Conservation (phyloP, 2,329 filamentous ascomycete genomes). For the Cryphonectria nitschkei region DNA sequence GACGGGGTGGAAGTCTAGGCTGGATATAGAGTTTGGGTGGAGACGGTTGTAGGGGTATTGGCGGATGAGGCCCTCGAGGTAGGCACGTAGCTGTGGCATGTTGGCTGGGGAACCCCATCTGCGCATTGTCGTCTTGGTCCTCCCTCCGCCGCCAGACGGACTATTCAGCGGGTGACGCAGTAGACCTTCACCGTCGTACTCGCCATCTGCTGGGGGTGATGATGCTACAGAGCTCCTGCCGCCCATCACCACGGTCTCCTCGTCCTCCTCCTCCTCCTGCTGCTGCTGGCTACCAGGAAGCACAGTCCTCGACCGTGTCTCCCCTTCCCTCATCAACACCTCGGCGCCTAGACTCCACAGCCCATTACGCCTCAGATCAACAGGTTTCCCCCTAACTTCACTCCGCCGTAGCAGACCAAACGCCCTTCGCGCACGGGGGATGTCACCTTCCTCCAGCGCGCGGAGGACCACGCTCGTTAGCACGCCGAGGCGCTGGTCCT, state of each 20-base stretch:
- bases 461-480: conserved; percentile 73
- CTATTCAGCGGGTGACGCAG: background rate
- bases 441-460: conserved; percentile 72
- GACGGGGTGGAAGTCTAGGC: conserved; percentile 79
- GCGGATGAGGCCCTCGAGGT: conserved; percentile 78
- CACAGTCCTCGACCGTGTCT: conserved; percentile 32
- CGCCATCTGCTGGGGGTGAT: background rate
- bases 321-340: conserved; percentile 69
- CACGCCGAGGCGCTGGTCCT: conserved; percentile 62
- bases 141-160: conserved; percentile 24
- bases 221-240: background rate
- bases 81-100: conserved; percentile 53
- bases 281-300: background rate
- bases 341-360: conserved; percentile 87
- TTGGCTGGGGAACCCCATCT: conserved; percentile 52
- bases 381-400: conserved; percentile 51
- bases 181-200: conserved; percentile 17
- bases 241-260: background rate
- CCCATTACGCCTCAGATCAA: conserved; percentile 71
- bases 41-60: conserved; percentile 73
- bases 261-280: background rate
- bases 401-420: conserved; percentile 73
- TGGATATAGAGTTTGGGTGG: conserved; percentile 61
- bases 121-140: conserved; percentile 20
- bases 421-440: conserved; percentile 71